phyloP scores from a whole-genome alignment of 129 eudicot genomes.

The Deinandra increscens region DNA sequence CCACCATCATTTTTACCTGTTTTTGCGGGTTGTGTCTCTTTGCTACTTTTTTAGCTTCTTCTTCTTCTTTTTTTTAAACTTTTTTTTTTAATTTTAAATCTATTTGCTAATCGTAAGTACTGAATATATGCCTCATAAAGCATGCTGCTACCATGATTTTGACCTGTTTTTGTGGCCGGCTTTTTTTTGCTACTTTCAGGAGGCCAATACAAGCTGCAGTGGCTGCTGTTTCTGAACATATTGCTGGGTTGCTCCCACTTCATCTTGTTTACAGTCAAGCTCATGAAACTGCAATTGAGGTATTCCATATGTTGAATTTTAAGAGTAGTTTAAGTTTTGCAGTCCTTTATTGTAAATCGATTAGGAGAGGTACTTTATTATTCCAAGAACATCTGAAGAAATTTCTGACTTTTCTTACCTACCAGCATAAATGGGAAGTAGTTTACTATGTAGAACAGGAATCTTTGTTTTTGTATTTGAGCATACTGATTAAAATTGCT shows the following conservation, averaged over 20 bases:
- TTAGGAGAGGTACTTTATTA: conserved; percentile 7
- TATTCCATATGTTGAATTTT: conserved; percentile 27
- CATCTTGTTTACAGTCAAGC: conserved; percentile 96
- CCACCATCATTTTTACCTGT: not conserved
- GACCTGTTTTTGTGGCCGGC: not conserved
- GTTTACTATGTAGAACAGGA: conserved; percentile 1
- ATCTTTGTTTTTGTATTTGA: not conserved
- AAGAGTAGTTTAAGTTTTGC: not conserved
- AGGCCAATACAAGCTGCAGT: conserved; percentile 91
- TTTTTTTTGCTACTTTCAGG: conserved; percentile 40
- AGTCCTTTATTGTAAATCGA: not conserved
- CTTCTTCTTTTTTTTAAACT: no score
- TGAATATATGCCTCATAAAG: not conserved
- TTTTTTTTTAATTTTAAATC: no score
- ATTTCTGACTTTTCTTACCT: not conserved
- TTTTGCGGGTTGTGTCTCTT: not conserved
- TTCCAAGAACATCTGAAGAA: not conserved
- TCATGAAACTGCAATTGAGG: conserved; percentile 97
- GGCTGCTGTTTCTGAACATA: conserved; percentile 86
- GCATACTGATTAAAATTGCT: not conserved
- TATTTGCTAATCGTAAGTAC: not conserved
- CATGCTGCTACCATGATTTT: not conserved
- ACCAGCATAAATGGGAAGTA: conserved; percentile 1
- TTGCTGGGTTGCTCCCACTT: conserved; percentile 91
- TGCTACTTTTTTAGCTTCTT: not conserved